phyloP scores from a whole-genome alignment of 176 grass and related monocot genomes.

The Aegilops bicornis region DNA sequence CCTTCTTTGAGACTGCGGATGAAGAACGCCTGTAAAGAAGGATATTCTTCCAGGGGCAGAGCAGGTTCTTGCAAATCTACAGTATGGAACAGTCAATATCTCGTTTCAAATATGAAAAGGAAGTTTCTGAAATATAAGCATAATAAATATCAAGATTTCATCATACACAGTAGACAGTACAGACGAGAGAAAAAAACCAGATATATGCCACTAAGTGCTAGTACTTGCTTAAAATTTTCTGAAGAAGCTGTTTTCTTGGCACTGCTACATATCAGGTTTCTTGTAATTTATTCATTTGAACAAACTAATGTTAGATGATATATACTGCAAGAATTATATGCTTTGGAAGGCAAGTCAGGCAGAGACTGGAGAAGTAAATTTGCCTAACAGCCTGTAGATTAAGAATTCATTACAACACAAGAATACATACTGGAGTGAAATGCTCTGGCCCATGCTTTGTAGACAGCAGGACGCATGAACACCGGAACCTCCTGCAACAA shows the following conservation, averaged over 20 bases:
- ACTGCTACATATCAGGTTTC: background rate
- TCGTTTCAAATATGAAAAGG: background rate
- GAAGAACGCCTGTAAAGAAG: constrained; percentile 83
- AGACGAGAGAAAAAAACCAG: background rate
- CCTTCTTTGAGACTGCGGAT: constrained; percentile 74
- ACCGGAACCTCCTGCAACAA: constrained; percentile 62
- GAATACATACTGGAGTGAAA: constrained; percentile 63
- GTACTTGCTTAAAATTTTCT: background rate
- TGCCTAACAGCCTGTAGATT: background rate
- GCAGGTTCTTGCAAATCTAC: constrained; percentile 82
- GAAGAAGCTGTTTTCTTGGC: background rate
- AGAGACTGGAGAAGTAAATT: background rate
- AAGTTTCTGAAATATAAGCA: background rate
- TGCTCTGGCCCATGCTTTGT: constrained; percentile 75
- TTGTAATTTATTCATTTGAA: no score
- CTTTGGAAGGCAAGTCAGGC: background rate
- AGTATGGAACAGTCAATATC: background rate
- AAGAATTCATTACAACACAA: background rate
- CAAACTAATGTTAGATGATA: background rate
- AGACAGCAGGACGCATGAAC: constrained; percentile 50
- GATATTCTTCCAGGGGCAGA: constrained; percentile 76
- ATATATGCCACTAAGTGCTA: background rate
- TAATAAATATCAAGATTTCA: constrained; percentile 5
- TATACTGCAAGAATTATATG: background rate
- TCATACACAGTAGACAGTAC: background rate